Base-by-base conservation (phyloP, 1,284 basidiomycete species). In the Irpex rosettiformis region DNA sequence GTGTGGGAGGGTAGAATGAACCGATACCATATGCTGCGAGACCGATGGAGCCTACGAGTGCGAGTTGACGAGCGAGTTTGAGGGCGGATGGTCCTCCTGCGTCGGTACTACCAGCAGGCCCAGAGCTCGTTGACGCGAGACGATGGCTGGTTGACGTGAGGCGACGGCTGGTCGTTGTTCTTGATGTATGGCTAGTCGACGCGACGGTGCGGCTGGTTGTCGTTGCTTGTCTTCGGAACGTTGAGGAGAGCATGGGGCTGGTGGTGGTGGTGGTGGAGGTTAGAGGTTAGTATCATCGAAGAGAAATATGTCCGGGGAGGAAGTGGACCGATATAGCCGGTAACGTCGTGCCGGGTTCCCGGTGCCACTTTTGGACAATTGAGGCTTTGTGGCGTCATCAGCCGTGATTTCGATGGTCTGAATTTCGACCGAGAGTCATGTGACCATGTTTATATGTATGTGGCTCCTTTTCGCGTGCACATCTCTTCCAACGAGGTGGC, bases 1-100 rank as follows among this genome's bases (percentile, higher is more conserved):
- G 67, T 10, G 79, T 70, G 1, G 87, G 87, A 1, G 89, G 88
- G 70, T 84, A 88, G 52, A 88, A 69, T 8, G 85, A 79, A 16
- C 89, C 88, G 8, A 78, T 61, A 37, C 78, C 73, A 69, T 86
- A 86, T 3, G 78, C 69, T 10, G 64, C 58, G 18, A 59, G 40
- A 3, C 66, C 66, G 29, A 73, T 52, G 13, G 63, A 62, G 10
- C 60, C 57, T 21, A 61, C 64, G 6, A 63, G 57, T 1, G 65
- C 56, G n/a, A 65, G 21, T 3, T 59, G 55, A 16, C 65, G 61
- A 8, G 68, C 22, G 22, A 52, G 4, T 18, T 58, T 53, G 43
- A 24, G 21, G 4, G 43, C 3, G 21, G 43, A 22, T 18, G 43
- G 21, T 2, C 5, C 13, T n/a, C 4, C 13, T 2, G 43, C 13